Evolutionary conservation across 169 alveolate genomes (phyloP), one percentile per base, ranked within the genome.

Genomic region (Plasmodium cynomolgi): DNA sequence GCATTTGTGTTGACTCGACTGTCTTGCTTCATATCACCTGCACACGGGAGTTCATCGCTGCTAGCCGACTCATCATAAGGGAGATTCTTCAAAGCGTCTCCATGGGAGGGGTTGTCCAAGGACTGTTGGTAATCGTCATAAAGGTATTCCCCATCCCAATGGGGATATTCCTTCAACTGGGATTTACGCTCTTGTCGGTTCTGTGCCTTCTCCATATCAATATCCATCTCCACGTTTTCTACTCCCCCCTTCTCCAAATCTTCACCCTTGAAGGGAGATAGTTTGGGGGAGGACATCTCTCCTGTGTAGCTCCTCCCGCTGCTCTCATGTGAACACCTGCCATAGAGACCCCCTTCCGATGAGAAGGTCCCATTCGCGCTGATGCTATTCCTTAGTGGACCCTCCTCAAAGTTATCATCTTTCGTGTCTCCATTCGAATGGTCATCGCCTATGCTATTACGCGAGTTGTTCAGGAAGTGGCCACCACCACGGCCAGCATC

Each of bases 1-100:
- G 84, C 56, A 56, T 86, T 33, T 54, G 85, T 86, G 39, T 56
- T 54, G 26, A n/a, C 47, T 75, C 50, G 29, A 26, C 81, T 84
- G 6, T 29, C 37, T 34, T 3, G 34, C 39, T 23, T 44, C 44
- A 31, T 44, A 11, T 17, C 77, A 3, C 58, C 47, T 44, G 71
- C 23, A 26, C 81, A 37, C 23, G 23, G 58, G 56, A 20, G 33
- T 58, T 77, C 44, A 17, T n/a, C 80, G 11, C 20, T 8, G 33
- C 44, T 23, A 20, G 6, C 17, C 1, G 44, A 33, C n/a, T 58
- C 72, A 41, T 47, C 15, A 68, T 0, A 68, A 68, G 37, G 39
- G 41, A 15, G 37, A 8, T 84, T 39, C 34, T 72, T 44, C 29
- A 31, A 26, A 33, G 9, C 20, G 17, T 20, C 29, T 23, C 37